Evolutionary conservation across 257 asterid species (phyloP).

Genomic region (Scutellaria barbata): DNA sequence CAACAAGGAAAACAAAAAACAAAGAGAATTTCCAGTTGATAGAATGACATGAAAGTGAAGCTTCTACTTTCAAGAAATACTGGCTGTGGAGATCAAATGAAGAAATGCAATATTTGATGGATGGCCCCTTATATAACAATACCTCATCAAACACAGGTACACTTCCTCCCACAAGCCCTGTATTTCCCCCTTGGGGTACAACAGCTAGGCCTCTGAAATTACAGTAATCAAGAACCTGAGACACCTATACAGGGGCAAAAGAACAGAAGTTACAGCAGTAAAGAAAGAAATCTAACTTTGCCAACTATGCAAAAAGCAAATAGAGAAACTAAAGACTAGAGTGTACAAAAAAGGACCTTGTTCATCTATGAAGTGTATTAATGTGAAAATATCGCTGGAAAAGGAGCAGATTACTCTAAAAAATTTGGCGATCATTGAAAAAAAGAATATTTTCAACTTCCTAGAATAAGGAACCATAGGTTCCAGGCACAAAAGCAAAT

Average conservation of each 20-base stretch:
- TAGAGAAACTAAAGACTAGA: constrained; percentile 21
- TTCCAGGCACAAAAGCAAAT: background rate
- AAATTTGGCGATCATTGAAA: background rate
- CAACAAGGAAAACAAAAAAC: background rate
- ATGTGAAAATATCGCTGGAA: background rate
- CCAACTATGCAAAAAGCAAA: background rate
- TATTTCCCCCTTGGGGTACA: constrained; percentile 99
- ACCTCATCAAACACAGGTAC: constrained; percentile 98
- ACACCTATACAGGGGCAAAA: constrained; percentile 58
- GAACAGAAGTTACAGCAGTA: constrained; percentile 29
- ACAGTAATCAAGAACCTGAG: constrained; percentile 90
- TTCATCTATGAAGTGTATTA: constrained; percentile 22
- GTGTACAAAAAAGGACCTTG: constrained; percentile 1
- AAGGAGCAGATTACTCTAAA: background rate
- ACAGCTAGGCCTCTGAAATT: constrained; percentile 86
- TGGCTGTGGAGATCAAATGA: background rate
- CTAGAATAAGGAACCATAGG: background rate
- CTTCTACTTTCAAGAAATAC: constrained; percentile 13
- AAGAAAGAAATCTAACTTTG: constrained; percentile 22
- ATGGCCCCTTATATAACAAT: constrained; percentile 33
- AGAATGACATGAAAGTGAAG: constrained; percentile 24
- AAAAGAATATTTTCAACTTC: constrained; percentile 20
- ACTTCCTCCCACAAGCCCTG: constrained; percentile 99
- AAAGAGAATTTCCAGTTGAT: background rate
- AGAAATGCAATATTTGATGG: constrained; percentile 10